A percentile compares a stretch with the other conserved stretches of the same genome.
phyloP scores from a whole-genome alignment of 768 basidiomycete genomes.

The Coprinopsis cinerea region DNA sequence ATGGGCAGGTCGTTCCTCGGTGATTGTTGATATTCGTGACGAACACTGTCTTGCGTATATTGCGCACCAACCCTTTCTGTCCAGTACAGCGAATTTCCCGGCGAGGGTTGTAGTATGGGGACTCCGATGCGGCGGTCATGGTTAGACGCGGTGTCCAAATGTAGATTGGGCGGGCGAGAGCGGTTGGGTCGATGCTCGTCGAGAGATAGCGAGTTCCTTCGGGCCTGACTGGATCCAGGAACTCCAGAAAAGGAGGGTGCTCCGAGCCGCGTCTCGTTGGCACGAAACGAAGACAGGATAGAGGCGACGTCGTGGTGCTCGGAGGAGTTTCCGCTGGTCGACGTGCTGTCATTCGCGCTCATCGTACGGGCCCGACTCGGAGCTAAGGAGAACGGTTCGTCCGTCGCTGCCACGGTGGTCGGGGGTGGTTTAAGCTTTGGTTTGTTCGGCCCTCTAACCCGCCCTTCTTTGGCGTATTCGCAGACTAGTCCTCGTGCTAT shows the following conservation, averaged over 20 bases:
- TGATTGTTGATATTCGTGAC: not conserved
- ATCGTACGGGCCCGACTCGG: conserved; percentile 16
- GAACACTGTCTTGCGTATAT: not conserved
- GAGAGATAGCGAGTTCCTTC: conserved; percentile 17
- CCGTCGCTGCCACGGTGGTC: conserved; percentile 1
- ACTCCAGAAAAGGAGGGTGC: conserved; percentile 1
- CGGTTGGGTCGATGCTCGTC: conserved; percentile 21
- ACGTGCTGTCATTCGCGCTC: conserved; percentile 15
- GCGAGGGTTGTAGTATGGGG: too few species aligned
- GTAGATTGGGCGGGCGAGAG: conserved; percentile 25
- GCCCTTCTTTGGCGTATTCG: conserved; percentile 62
- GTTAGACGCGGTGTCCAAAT: conserved; percentile 20
- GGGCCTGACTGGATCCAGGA: conserved; percentile 5
- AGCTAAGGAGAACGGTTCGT: conserved; percentile 8
- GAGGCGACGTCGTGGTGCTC: conserved; percentile 11
- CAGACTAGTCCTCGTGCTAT: conserved; percentile 50
- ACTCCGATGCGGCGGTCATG: conserved; percentile 7
- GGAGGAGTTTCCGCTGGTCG: conserved; percentile 16
- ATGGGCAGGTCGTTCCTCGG: not conserved
- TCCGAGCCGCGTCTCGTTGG: not conserved
- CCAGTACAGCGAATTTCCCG: not conserved
- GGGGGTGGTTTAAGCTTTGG: conserved; percentile 28
- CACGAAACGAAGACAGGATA: not conserved
- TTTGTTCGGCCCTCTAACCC: conserved; percentile 59
- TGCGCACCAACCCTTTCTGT: not conserved